phyloP scores from a whole-genome alignment of 108 stramenopile genomes.

The Aurantiochytrium sp. region DNA sequence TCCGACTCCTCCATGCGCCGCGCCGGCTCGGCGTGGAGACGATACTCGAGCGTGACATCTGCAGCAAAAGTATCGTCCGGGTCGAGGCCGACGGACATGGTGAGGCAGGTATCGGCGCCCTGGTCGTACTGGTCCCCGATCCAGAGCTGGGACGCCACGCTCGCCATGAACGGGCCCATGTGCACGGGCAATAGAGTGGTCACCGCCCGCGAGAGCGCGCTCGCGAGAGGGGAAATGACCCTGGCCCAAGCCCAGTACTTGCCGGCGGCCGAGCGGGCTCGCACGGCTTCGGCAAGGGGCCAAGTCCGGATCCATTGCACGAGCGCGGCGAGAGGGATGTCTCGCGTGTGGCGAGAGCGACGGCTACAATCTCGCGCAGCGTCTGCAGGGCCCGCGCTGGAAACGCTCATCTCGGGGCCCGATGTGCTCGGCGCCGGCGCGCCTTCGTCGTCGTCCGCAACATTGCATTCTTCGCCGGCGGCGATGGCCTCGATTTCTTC shows the following conservation, averaged over 20 bases:
- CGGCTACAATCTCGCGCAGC: not conserved
- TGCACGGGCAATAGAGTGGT: no score
- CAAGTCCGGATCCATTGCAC: slow-evolving; percentile 10
- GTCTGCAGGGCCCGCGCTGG: no score
- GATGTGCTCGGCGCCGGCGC: no score
- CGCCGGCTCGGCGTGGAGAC: not conserved
- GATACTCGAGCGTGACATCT: not conserved
- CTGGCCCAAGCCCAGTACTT: slow-evolving; percentile 16
- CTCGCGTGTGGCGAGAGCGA: not conserved
- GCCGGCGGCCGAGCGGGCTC: not conserved
- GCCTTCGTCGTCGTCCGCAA: no score
- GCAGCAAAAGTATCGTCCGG: not conserved
- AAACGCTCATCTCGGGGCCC: no score
- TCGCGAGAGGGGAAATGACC: not conserved
- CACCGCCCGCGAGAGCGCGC: not conserved
- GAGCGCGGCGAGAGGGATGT: not conserved
- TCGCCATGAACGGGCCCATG: not conserved
- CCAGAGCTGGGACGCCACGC: not conserved
- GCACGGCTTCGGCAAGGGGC: not conserved
- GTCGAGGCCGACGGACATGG: not conserved
- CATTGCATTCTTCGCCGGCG: no score
- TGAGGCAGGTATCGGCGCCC: not conserved
- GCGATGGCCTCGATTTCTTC: no score
- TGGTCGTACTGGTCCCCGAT: not conserved
- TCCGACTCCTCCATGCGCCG: not conserved